These are phyloP conservation scores for Cryptosporidium meleagridis DNA, from an alignment of 169 alveolate genomes.

Conservation along the genomic window DNA sequence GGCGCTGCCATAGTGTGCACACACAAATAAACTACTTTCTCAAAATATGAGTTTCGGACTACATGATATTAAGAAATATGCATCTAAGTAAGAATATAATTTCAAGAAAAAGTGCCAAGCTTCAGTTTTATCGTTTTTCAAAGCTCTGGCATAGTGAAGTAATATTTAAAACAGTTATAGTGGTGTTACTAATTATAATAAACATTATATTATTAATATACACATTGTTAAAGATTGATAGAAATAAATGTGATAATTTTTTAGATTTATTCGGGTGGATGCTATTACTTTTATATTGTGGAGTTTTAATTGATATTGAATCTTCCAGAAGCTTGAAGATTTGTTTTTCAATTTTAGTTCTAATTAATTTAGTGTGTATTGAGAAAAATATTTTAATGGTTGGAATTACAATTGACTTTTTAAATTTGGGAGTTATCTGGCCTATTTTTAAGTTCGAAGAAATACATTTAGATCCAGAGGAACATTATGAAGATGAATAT, in stretches of 20 bases:
- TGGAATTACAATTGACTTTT: slow-evolving; percentile 30
- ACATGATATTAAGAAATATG: slow-evolving; percentile 13
- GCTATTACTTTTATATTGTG: slow-evolving; percentile 17
- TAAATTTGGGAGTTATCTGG: slow-evolving; percentile 52
- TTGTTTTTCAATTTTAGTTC: slow-evolving; percentile 8
- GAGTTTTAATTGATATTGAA: slow-evolving; percentile 9
- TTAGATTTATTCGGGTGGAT: slow-evolving; percentile 12
- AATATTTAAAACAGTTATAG: not conserved
- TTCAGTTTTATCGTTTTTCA: not conserved
- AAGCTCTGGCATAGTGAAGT: slow-evolving; percentile 42
- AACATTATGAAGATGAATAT: slow-evolving; percentile 34
- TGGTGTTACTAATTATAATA: not conserved
- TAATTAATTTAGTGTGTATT: slow-evolving; percentile 23
- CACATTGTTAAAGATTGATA: not conserved
- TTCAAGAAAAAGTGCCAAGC: not conserved
- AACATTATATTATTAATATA: slow-evolving; percentile 7
- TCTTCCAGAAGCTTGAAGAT: slow-evolving; percentile 20
- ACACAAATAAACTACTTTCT: slow-evolving; percentile 1
- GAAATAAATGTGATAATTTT: not conserved
- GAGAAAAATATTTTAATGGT: slow-evolving; percentile 10
- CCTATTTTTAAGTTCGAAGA: slow-evolving; percentile 2
- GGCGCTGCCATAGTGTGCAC: slow-evolving; percentile 64
- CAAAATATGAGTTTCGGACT: not conserved
- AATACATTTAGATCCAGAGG: not conserved
- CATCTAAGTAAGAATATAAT: not conserved